Percentiles rank a stretch among this genome's conserved stretches.
Evolutionary conservation across 2,329 filamentous ascomycete genomes (phyloP).

Genomic region (Trichoderma aggressivum): DNA sequence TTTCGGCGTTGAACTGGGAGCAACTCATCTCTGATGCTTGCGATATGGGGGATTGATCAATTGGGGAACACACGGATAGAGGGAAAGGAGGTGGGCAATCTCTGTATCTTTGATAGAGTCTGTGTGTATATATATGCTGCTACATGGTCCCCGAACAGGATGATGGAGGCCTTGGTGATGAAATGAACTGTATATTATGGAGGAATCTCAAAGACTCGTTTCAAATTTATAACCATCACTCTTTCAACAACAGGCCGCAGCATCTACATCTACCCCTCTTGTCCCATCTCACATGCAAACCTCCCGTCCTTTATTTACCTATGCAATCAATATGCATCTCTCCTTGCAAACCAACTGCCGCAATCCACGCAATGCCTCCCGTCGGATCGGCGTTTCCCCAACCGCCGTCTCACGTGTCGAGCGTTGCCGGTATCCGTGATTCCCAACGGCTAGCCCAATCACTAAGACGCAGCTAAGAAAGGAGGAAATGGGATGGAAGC

Average conservation of each 20-base stretch:
- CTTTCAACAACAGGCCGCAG: neutral
- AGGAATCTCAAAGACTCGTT: neutral
- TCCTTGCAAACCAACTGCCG: neutral
- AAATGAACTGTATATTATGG: neutral
- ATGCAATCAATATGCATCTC: neutral
- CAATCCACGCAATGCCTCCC: neutral
- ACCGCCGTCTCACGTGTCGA: neutral
- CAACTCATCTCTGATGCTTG: neutral
- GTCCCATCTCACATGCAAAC: neutral
- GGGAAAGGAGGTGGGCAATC: neutral
- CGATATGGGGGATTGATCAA: neutral
- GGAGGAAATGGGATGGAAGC: neutral
- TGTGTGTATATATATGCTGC: neutral
- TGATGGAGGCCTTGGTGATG: neutral
- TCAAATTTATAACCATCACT: neutral
- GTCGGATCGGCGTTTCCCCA: slow-evolving; percentile 1
- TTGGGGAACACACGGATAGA: neutral
- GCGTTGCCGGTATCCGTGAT: slow-evolving; percentile 2
- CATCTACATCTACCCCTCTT: too few relatives aligned
- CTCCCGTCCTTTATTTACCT: neutral
- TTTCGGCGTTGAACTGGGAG: neutral
- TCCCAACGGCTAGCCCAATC: neutral
- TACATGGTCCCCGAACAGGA: neutral
- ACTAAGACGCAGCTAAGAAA: neutral
- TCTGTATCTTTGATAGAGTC: neutral